Percentiles rank a stretch among this genome's conserved stretches.
Evolutionary conservation across 768 basidiomycete genomes (phyloP).

Genomic region (Leucosporidium yakuticum): DNA sequence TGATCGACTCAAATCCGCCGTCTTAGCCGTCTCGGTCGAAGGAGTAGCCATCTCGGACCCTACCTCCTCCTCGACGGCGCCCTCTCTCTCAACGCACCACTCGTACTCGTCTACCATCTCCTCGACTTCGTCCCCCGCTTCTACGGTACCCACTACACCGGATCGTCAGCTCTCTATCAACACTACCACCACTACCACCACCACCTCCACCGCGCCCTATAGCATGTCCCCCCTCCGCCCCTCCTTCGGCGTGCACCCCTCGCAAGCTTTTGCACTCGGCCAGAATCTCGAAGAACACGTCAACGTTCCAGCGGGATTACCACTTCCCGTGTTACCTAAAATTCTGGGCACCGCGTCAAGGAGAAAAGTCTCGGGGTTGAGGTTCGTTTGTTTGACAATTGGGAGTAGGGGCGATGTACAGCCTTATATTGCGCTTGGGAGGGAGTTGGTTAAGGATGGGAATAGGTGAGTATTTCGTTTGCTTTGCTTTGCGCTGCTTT

Average conservation of each 20-base stretch:
- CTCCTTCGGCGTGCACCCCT: neutral
- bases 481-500: no score
- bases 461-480: conserved; percentile 55
- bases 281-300: neutral
- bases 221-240: conserved; percentile 1
- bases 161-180: neutral
- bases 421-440: conserved; percentile 92
- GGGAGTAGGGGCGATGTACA: conserved; percentile 96
- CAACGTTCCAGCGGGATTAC: neutral
- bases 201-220: neutral
- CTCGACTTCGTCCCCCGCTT: neutral
- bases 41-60: neutral
- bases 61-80: neutral
- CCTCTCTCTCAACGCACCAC: neutral
- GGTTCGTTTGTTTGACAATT: conserved; percentile 7
- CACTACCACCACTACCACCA: no score
- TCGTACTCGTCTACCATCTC: neutral
- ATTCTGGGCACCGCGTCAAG: neutral
- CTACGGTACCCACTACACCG: neutral
- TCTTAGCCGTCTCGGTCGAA: neutral
- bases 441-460: conserved; percentile 80
- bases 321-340: neutral
- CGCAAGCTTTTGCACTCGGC: neutral
- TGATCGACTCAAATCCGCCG: neutral
- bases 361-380: neutral